Evolutionary conservation across 257 asterid genomes (phyloP), one percentile per base, ranked within the genome.

Genomic region (Coffea eugenioides): DNA sequence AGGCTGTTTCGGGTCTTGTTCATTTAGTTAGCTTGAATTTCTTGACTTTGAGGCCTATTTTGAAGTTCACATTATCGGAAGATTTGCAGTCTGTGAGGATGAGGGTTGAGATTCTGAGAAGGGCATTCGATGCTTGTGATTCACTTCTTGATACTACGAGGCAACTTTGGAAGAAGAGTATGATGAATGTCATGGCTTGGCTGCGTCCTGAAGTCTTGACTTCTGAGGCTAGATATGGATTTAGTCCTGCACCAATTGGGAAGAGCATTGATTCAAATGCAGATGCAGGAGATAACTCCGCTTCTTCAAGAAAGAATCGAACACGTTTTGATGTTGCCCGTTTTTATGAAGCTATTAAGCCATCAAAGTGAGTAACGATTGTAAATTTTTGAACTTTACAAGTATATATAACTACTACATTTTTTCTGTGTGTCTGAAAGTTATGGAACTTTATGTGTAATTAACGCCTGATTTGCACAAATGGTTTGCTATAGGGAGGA

Each of bases 321-420:
- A 81, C 84, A 70, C 84, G 84, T 81, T 89, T 95, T 87, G 98
- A 92, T 67, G 92, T 89, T 76, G 87, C 96, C 78, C 83, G 94
- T 76, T 92, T 95, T 89, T 95, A 95, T 83, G 99, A 95, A 84
- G 98, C 98, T 81, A 92, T 95, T 85, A 95, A 89, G 85, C 98
- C 97, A 75, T 89, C 99, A 78, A 95, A 92, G 99, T 95, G 86
- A 92, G 98, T 87, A 56, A 41, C 75, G 61, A 27, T 49, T 51
- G 56, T 8, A 20, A 39, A 5, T 61, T 62, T n/a, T 7, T 16
- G 36, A 64, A n/a, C 61, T 25, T 76, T 56, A 57, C 8, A 1
- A 11, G 67, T 57, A 65, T 21, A 27, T 25, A 48, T 21, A 66
- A 27, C 5, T 5, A 66, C 41, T 34, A 25, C 41, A 25, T 66